phyloP scores from a whole-genome alignment of 352 stramenopile genomes.

The Pythium oligandrum region DNA sequence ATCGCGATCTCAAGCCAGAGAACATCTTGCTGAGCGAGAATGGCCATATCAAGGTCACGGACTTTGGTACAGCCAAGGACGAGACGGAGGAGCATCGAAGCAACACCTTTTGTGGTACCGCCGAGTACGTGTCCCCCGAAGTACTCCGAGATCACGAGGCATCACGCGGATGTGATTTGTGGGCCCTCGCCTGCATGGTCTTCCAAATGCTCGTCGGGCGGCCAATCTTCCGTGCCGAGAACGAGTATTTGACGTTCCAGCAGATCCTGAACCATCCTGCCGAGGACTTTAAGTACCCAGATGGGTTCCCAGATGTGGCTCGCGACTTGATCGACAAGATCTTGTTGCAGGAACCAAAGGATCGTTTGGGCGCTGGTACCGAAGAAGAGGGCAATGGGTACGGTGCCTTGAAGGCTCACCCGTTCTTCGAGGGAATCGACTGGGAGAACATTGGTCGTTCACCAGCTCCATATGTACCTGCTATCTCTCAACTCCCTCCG shows the following conservation, averaged over 20 bases:
- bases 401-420: conserved; percentile 58
- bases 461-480: conserved; percentile 54
- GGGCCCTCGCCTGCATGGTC: conserved; percentile 89
- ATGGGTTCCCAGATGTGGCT: conserved; percentile 49
- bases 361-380: conserved; percentile 64
- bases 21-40: conserved; percentile 72
- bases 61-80: conserved; percentile 88
- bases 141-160: conserved; percentile 83
- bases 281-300: conserved; percentile 72
- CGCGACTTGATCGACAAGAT: conserved; percentile 76
- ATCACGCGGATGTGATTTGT: conserved; percentile 83
- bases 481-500: conserved; percentile 48
- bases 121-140: conserved; percentile 91
- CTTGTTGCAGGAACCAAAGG: conserved; percentile 63
- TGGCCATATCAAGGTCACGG: conserved; percentile 88
- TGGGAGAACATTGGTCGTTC: conserved; percentile 53
- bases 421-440: conserved; percentile 81
- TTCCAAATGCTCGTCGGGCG: conserved; percentile 86
- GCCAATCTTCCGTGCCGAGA: conserved; percentile 85
- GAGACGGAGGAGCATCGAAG: conserved; percentile 73
- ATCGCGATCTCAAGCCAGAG: conserved; percentile 92
- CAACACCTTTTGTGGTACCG: conserved; percentile 90
- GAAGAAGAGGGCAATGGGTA: conserved; percentile 80
- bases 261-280: conserved; percentile 83
- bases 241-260: conserved; percentile 90